phyloP scores from a whole-genome alignment of 2,329 filamentous ascomycete genomes.

The Aspergillaceae sp. region DNA sequence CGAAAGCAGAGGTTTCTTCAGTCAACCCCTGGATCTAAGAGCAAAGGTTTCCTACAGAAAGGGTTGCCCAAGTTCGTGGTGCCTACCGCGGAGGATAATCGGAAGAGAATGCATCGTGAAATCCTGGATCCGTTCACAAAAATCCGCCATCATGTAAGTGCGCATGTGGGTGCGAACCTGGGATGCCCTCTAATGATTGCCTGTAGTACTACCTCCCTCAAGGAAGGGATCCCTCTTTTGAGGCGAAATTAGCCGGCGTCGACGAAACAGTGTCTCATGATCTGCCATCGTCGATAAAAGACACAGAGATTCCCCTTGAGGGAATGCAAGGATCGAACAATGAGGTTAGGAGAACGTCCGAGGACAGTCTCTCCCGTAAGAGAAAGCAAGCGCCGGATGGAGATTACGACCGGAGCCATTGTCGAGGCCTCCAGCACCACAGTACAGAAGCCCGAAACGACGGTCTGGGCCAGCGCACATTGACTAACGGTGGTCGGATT shows the following conservation, averaged over 20 bases:
- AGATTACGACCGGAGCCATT: neutral
- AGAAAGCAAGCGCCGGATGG: neutral
- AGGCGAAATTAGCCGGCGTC: neutral
- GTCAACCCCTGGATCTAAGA: conserved; percentile 22
- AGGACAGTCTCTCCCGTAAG: neutral
- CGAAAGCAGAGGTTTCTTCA: conserved; percentile 18
- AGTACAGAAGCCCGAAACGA: neutral
- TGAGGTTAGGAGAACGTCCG: neutral
- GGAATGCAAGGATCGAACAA: neutral
- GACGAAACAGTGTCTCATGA: neutral
- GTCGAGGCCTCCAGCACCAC: neutral
- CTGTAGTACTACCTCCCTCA: neutral
- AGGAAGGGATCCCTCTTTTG: neutral
- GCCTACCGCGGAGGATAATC: conserved; percentile 11
- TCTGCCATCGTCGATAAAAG: neutral
- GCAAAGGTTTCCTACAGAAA: conserved; percentile 20
- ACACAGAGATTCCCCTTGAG: neutral
- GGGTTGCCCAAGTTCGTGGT: conserved; percentile 23
- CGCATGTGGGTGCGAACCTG: neutral
- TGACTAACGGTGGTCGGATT: neutral
- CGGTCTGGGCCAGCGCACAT: neutral
- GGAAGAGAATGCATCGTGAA: conserved; percentile 16
- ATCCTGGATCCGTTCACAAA: conserved; percentile 25
- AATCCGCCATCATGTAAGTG: conserved; percentile 24
- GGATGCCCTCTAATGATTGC: neutral